Percentiles rank a stretch among this genome's conserved stretches.
Conservation (phyloP, 2,329 filamentous ascomycete genomes). For the Hyphodiscus sp. region DNA sequence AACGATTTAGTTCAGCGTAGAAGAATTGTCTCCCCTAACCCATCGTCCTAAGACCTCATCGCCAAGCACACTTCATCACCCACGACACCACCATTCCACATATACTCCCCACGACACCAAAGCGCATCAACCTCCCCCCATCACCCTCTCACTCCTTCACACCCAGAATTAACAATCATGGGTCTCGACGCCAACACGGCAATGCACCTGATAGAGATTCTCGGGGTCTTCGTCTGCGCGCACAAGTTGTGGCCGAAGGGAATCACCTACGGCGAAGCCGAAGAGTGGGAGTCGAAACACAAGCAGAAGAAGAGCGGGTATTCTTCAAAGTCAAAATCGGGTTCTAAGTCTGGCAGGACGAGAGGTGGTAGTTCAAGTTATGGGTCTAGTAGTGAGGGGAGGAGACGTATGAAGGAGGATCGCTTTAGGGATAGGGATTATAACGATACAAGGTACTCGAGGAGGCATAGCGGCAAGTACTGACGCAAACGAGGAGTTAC, state of each 20-base stretch:
- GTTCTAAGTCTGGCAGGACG: background rate
- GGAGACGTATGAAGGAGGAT: background rate
- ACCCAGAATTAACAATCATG: background rate
- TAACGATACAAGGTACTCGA: background rate
- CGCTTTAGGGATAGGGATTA: background rate
- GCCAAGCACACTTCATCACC: background rate
- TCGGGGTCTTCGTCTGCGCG: conserved; percentile 19
- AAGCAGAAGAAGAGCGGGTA: conserved; percentile 5
- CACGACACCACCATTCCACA: background rate
- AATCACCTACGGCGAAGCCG: conserved; percentile 6
- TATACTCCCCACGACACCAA: background rate
- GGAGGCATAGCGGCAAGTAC: background rate
- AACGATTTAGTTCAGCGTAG: background rate
- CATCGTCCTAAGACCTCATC: background rate
- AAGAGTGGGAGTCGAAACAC: conserved; percentile 3
- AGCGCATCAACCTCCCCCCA: background rate
- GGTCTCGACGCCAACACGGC: background rate
- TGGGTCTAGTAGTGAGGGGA: conserved; percentile 2
- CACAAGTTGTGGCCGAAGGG: conserved; percentile 27
- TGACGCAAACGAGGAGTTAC: too few species aligned
- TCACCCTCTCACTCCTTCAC: background rate
- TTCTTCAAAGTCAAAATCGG: background rate
- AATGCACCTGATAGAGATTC: conserved; percentile 17
- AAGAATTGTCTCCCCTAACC: background rate
- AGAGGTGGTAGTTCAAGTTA: background rate